These are phyloP conservation scores for Boletus barrowsii DNA, from an alignment of 768 basidiomycete species.

Conservation along the genomic window DNA sequence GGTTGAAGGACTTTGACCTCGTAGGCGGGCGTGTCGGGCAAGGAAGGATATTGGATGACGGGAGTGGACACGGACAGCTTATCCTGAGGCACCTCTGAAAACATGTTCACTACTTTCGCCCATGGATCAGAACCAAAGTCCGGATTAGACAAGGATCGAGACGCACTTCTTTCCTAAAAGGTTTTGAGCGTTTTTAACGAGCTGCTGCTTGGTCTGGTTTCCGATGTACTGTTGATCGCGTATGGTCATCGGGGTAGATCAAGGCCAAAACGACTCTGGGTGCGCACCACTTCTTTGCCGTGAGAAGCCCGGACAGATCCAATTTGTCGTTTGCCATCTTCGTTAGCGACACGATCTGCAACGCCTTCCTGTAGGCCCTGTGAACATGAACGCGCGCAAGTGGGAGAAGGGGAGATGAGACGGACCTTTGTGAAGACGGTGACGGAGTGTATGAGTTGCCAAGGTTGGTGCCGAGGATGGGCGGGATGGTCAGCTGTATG, in stretches of 20 bases:
- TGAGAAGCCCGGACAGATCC: constrained; percentile 89
- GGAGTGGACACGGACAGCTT: constrained; percentile 56
- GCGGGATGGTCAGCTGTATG: constrained; percentile 37
- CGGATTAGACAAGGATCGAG: too few species aligned
- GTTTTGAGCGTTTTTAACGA: constrained; percentile 92
- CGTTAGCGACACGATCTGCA: constrained; percentile 95
- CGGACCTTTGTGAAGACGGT: constrained; percentile 91
- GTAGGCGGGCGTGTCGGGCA: constrained; percentile 75
- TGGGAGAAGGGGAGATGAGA: not conserved
- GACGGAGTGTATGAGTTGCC: constrained; percentile 95
- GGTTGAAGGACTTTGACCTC: constrained; percentile 78
- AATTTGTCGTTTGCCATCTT: constrained; percentile 98
- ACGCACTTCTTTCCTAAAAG: constrained; percentile 86
- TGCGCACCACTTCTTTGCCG: constrained; percentile 86
- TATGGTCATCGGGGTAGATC: constrained; percentile 3
- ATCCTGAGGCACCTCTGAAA: constrained; percentile 67
- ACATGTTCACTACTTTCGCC: constrained; percentile 39
- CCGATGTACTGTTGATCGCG: constrained; percentile 76
- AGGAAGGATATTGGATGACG: constrained; percentile 72
- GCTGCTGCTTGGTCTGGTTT: constrained; percentile 89
- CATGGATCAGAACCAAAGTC: not conserved
- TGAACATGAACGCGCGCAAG: too few species aligned
- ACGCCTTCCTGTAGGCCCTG: constrained; percentile 62
- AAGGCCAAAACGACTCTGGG: not conserved
- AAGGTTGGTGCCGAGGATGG: constrained; percentile 92